A percentile compares a stretch with the other conserved stretches of the same genome.
These are phyloP conservation scores for Candida silvatica DNA, from an alignment of 805 yeast genomes.

Conservation along the genomic window DNA sequence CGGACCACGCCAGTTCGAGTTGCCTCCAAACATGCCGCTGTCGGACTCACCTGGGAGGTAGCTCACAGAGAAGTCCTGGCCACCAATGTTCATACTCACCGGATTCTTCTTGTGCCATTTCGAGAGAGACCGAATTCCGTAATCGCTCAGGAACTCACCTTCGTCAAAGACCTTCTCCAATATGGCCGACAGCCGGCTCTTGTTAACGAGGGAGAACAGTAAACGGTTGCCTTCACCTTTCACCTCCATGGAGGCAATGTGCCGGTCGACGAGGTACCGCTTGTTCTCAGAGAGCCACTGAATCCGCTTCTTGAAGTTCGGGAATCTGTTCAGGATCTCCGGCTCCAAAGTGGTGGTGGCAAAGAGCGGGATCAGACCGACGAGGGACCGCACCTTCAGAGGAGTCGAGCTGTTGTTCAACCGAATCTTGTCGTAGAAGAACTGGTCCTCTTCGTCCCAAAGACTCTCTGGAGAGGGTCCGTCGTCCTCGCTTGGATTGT, in stretches of 20 bases:
- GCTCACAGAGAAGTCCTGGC: slow-evolving; percentile 57
- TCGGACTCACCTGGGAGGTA: slow-evolving; percentile 87
- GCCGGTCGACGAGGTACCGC: slow-evolving; percentile 62
- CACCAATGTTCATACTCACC: slow-evolving; percentile 75
- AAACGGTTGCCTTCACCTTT: slow-evolving; percentile 80
- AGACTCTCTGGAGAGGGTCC: slow-evolving; percentile 49
- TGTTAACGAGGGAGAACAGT: slow-evolving; percentile 69
- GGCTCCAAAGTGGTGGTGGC: slow-evolving; percentile 88
- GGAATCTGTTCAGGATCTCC: slow-evolving; percentile 66
- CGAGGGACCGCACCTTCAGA: slow-evolving; percentile 80
- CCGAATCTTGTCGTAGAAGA: slow-evolving; percentile 83
- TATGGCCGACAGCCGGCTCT: slow-evolving; percentile 69
- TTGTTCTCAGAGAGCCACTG: slow-evolving; percentile 77
- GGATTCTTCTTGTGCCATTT: slow-evolving; percentile 82
- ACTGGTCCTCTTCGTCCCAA: slow-evolving; percentile 87
- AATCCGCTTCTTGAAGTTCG: slow-evolving; percentile 73
- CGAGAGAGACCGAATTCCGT: slow-evolving; percentile 83
- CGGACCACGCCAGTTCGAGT: slow-evolving; percentile 96
- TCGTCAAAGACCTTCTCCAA: slow-evolving; percentile 79
- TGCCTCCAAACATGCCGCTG: slow-evolving; percentile 93
- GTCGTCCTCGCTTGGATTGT: slow-evolving; percentile 25
- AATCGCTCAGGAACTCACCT: slow-evolving; percentile 73
- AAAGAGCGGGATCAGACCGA: slow-evolving; percentile 85
- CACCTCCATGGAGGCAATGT: slow-evolving; percentile 72
- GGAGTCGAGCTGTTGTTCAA: slow-evolving; percentile 65